Conservation (phyloP, 768 basidiomycete genomes). For the Hemileccinum impolitum region DNA sequence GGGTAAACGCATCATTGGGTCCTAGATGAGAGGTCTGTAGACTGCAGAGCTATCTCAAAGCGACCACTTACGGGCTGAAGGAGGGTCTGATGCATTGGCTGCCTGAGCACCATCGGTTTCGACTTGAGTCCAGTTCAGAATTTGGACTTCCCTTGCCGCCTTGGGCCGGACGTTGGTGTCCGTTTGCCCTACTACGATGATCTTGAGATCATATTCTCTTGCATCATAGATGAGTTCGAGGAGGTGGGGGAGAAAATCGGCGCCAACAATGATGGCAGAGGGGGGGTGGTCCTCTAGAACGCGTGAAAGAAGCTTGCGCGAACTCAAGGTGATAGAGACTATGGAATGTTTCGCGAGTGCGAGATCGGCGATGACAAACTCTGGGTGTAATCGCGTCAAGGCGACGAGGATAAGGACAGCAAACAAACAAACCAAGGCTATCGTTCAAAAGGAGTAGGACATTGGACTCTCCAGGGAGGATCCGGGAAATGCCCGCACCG, state of each 20-base stretch:
- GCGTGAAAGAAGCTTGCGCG: slow-evolving; percentile 56
- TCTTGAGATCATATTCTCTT: slow-evolving; percentile 48
- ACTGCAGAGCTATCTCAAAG: neutral
- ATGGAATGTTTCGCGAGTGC: slow-evolving; percentile 72
- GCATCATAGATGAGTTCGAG: slow-evolving; percentile 71
- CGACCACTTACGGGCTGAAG: slow-evolving; percentile 49
- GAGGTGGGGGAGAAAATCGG: slow-evolving; percentile 61
- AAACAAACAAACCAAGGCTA: slow-evolving; percentile 52
- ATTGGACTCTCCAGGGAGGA: slow-evolving; percentile 56
- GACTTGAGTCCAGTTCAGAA: slow-evolving; percentile 67
- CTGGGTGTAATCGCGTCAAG: slow-evolving; percentile 33
- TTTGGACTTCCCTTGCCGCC: slow-evolving; percentile 48
- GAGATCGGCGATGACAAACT: slow-evolving; percentile 77
- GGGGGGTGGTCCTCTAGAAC: slow-evolving; percentile 65
- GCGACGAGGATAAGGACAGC: neutral
- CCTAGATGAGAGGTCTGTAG: slow-evolving; percentile 5
- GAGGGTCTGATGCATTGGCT: slow-evolving; percentile 40
- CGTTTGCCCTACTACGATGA: slow-evolving; percentile 73
- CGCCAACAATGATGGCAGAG: slow-evolving; percentile 70
- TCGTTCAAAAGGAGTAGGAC: slow-evolving; percentile 81
- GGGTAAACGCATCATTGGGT: slow-evolving; percentile 60
- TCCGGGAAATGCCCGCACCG: slow-evolving; percentile 65
- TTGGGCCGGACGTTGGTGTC: slow-evolving; percentile 43
- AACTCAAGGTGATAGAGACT: slow-evolving; percentile 61
- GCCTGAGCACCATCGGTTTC: slow-evolving; percentile 61